A percentile compares a stretch with the other conserved stretches of the same genome.
Evolutionary conservation across 129 eudicot species (phyloP).

Genomic region (Flaveria bidentis): DNA sequence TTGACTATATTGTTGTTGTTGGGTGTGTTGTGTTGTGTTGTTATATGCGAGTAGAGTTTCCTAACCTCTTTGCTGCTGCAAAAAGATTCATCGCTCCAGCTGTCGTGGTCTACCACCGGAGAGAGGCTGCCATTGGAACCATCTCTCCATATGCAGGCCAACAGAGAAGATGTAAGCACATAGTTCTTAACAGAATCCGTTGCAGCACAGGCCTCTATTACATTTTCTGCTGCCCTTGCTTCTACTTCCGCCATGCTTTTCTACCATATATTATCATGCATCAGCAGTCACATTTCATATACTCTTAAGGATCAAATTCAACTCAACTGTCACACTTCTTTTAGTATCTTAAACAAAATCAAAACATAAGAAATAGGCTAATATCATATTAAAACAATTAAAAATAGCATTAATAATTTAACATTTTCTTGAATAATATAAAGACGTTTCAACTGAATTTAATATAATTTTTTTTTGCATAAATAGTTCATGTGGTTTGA

Average conservation of each 20-base stretch:
- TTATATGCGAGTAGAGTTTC: too few relatives aligned
- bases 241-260: slow-evolving; percentile 75
- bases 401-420: background rate
- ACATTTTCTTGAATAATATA: background rate
- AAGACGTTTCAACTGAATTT: background rate
- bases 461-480: too few relatives aligned
- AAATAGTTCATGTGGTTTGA: too few relatives aligned
- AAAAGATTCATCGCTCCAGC: slow-evolving; percentile 76
- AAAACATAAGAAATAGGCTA: background rate
- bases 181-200: slow-evolving; percentile 57
- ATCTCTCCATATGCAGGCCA: slow-evolving; percentile 71
- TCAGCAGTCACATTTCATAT: slow-evolving; percentile 9
- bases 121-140: slow-evolving; percentile 30
- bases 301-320: slow-evolving; percentile 1
- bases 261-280: slow-evolving; percentile 34
- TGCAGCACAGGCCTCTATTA: slow-evolving; percentile 62
- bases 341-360: background rate
- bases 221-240: slow-evolving; percentile 60
- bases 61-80: slow-evolving; percentile 49
- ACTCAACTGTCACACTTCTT: background rate
- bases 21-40: too few relatives aligned
- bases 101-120: slow-evolving; percentile 50
- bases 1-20: too few relatives aligned
- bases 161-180: slow-evolving; percentile 72
- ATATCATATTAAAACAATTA: background rate